phyloP scores from a whole-genome alignment of 2,329 filamentous ascomycete species.

The Xenoacremonium recifei region DNA sequence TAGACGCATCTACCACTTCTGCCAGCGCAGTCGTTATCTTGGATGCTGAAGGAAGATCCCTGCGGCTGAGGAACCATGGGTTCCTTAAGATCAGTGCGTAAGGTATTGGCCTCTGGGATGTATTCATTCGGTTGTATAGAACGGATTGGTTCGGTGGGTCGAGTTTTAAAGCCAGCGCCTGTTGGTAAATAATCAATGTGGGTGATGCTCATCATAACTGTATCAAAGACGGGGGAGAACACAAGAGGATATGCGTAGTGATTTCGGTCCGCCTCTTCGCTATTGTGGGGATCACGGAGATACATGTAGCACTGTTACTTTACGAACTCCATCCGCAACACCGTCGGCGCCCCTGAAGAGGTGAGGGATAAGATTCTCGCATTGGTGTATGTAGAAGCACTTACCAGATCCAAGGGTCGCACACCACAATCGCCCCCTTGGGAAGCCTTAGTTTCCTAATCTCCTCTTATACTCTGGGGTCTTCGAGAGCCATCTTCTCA shows the following conservation, averaged over 20 bases:
- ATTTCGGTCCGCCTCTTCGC: conserved; percentile 9
- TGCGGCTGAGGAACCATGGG: conserved; percentile 6
- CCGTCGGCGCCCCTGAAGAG: conserved; percentile 9
- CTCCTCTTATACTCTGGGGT: conserved; percentile 2
- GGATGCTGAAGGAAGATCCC: conserved; percentile 6
- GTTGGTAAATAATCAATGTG: conserved; percentile 3
- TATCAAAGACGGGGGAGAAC: conserved; percentile 8
- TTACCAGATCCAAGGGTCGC: conserved; percentile 11
- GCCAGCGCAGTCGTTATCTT: conserved; percentile 7
- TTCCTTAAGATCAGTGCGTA: conserved; percentile 4
- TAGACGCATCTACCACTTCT: conserved; percentile 12
- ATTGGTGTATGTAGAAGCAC: too few relatives aligned
- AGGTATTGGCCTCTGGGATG: conserved; percentile 1
- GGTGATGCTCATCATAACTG: neutral
- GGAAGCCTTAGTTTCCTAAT: conserved; percentile 6
- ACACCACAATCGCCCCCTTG: conserved; percentile 5
- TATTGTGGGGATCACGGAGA: conserved; percentile 7
- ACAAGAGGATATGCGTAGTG: conserved; percentile 7
- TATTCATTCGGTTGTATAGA: too few relatives aligned
- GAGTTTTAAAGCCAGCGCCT: neutral
- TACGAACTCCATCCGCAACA: conserved; percentile 1
- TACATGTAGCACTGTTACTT: conserved; percentile 11
- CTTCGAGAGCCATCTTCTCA: conserved; percentile 9
- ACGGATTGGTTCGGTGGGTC: neutral
- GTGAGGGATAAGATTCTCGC: too few relatives aligned